phyloP scores from a whole-genome alignment of 257 asterid genomes.

The Capsicum baccatum region DNA sequence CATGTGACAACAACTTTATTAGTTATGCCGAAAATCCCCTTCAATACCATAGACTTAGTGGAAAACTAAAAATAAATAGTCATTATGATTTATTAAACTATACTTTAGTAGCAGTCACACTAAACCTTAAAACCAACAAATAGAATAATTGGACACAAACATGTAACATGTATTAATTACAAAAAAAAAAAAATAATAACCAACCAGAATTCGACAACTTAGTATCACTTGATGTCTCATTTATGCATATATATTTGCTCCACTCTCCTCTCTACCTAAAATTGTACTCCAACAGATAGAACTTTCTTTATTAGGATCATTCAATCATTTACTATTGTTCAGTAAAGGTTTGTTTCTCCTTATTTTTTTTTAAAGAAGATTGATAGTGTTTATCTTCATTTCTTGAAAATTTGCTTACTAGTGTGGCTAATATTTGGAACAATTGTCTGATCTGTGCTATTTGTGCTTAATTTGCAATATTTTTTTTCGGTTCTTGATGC shows the following conservation, averaged over 20 bases:
- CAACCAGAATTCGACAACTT: neutral
- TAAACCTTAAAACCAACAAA: slow-evolving; percentile 16
- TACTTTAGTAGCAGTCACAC: neutral
- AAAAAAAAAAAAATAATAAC: neutral
- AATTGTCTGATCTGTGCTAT: neutral
- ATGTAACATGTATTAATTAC: slow-evolving; percentile 4
- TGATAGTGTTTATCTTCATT: neutral
- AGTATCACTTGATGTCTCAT: neutral
- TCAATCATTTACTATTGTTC: neutral
- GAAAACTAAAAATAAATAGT: neutral
- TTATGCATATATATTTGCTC: neutral
- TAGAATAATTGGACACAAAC: neutral
- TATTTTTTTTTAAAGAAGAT: neutral
- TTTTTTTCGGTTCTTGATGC: neutral
- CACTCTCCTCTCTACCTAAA: neutral
- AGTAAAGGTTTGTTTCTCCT: neutral
- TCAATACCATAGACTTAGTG: too few relatives aligned
- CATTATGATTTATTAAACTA: neutral
- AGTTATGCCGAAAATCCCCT: too few relatives aligned
- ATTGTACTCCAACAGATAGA: neutral
- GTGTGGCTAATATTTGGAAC: neutral
- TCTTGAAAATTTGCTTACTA: neutral
- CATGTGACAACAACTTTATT: too few relatives aligned
- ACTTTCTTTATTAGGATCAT: neutral
- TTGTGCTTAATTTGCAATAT: neutral